phyloP scores from a whole-genome alignment of 192 early-diverging fungal species.

The Phlyctochytrium bullatum region DNA sequence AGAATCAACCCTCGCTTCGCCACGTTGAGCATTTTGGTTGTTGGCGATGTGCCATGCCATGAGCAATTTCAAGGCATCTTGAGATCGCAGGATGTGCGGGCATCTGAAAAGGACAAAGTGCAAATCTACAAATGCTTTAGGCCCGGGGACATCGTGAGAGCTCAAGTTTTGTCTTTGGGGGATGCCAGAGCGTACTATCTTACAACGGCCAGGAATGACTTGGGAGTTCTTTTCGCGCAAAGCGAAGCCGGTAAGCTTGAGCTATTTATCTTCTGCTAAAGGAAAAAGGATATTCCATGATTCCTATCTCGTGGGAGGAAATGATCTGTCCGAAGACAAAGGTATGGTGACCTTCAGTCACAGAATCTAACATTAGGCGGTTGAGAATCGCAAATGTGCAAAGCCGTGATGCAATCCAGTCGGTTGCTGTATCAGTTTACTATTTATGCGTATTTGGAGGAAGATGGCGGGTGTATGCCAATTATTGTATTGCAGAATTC shows the following conservation, averaged over 20 bases:
- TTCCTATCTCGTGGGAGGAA: conserved; percentile 96
- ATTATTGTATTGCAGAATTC: neutral
- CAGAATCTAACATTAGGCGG: conserved; percentile 22
- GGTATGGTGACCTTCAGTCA: conserved; percentile 19
- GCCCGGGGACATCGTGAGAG: conserved; percentile 88
- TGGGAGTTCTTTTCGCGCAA: conserved; percentile 91
- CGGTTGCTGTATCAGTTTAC: neutral
- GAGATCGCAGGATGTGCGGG: conserved; percentile 87
- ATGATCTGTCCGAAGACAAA: conserved; percentile 96
- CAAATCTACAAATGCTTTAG: conserved; percentile 87
- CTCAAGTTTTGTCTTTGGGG: conserved; percentile 81
- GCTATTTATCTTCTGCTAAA: neutral
- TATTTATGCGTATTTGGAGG: no score
- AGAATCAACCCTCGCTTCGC: conserved; percentile 89
- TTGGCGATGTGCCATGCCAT: conserved; percentile 61
- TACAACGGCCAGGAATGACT: conserved; percentile 88
- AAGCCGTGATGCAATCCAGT: conserved; percentile 55
- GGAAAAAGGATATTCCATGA: conserved; percentile 64
- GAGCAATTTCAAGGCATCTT: conserved; percentile 81
- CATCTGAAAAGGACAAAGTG: conserved; percentile 92
- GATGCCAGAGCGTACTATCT: conserved; percentile 88
- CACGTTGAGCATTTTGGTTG: conserved; percentile 87
- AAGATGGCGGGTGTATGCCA: neutral
- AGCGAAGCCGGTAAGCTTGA: conserved; percentile 67
- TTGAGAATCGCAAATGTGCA: conserved; percentile 93